Evolutionary conservation across 2,329 filamentous ascomycete species (phyloP).

Genomic region (Triangularia verruculosa): DNA sequence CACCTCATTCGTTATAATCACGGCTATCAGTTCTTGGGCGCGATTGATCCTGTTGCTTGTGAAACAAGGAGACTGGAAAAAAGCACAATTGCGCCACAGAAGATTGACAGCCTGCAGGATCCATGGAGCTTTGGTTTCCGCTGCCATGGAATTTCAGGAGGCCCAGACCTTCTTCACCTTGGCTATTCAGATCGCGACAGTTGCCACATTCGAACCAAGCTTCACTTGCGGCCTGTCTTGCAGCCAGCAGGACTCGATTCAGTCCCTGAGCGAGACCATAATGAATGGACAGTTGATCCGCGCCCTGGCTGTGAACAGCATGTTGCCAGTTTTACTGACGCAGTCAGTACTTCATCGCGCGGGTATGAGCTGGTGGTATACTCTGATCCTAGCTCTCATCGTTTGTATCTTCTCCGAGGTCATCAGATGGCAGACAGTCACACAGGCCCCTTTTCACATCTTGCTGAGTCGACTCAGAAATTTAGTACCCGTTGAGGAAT

Average conservation of each 20-base stretch:
- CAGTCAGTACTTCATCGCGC: neutral
- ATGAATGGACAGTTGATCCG: slow-evolving; percentile 3
- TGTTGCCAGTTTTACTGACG: neutral
- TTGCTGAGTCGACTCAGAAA: neutral
- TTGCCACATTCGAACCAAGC: neutral
- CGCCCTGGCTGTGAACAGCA: neutral
- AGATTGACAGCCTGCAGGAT: neutral
- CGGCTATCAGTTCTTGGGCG: neutral
- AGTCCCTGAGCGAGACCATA: neutral
- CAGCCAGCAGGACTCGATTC: neutral
- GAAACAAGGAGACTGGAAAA: neutral
- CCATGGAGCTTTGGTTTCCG: neutral
- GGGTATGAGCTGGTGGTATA: slow-evolving; percentile 6
- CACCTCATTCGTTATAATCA: neutral
- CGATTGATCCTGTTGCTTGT: neutral
- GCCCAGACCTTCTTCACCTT: slow-evolving; percentile 2
- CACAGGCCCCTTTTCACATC: neutral
- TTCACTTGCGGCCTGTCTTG: neutral
- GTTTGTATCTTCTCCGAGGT: neutral
- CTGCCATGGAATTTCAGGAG: slow-evolving; percentile 8
- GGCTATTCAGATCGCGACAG: slow-evolving; percentile 1
- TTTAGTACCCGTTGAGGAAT: neutral
- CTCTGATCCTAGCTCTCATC: neutral
- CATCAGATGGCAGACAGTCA: neutral
- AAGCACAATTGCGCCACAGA: neutral